Evolutionary conservation across 2,329 filamentous ascomycete species (phyloP).

Genomic region (Hymenoscyphus fructigenus): DNA sequence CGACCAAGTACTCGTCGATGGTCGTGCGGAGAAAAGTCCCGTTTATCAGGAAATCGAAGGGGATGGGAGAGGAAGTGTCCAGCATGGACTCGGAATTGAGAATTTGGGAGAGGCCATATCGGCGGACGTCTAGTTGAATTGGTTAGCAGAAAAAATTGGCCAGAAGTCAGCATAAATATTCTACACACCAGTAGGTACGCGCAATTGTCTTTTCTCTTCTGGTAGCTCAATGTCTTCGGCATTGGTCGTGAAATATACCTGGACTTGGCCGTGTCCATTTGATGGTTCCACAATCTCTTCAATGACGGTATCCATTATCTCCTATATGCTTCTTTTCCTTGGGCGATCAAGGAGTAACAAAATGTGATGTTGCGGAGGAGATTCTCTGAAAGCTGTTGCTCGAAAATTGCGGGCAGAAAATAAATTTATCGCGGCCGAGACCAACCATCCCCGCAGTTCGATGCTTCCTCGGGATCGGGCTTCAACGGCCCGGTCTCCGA

Average conservation of each 20-base stretch:
- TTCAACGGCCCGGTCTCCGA: too few relatives aligned
- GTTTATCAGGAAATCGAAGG: slow-evolving; percentile 94
- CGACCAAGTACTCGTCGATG: slow-evolving; percentile 84
- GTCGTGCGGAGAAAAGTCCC: slow-evolving; percentile 87
- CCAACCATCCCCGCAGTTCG: neutral
- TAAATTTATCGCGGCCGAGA: neutral
- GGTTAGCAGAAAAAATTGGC: slow-evolving; percentile 9
- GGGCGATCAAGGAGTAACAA: neutral
- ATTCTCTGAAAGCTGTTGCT: neutral
- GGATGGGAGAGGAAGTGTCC: slow-evolving; percentile 63
- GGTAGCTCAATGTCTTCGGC: slow-evolving; percentile 62
- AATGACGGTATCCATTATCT: slow-evolving; percentile 20
- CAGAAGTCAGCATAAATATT: neutral
- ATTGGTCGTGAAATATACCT: slow-evolving; percentile 66
- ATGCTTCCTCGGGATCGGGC: neutral
- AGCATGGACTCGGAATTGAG: slow-evolving; percentile 73
- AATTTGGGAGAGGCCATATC: slow-evolving; percentile 69
- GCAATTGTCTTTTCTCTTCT: slow-evolving; percentile 59
- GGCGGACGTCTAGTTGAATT: slow-evolving; percentile 56
- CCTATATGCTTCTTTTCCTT: neutral
- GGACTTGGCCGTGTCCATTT: slow-evolving; percentile 51
- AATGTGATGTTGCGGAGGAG: neutral
- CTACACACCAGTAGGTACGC: slow-evolving; percentile 57
- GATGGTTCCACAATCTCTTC: slow-evolving; percentile 15
- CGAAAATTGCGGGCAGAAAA: slow-evolving; percentile 1